Conservation (phyloP, 352 stramenopile species). For the Phytopythium boreale region DNA sequence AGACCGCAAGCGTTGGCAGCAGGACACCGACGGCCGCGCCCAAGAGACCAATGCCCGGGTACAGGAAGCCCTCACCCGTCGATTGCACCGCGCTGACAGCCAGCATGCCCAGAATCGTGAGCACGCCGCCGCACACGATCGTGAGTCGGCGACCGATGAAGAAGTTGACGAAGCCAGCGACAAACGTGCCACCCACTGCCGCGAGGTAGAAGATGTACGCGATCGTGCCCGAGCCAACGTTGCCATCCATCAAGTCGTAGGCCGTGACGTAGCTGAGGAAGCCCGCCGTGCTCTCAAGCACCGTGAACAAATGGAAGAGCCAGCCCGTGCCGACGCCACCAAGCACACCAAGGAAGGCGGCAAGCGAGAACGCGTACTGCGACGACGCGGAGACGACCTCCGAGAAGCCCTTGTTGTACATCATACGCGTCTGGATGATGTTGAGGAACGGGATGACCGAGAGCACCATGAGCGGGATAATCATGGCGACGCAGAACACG, state of each 20-base stretch:
- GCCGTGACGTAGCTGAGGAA: slow-evolving; percentile 79
- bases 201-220: slow-evolving; percentile 74
- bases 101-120: slow-evolving; percentile 71
- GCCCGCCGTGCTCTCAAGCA: slow-evolving; percentile 63
- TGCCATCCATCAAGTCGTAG: slow-evolving; percentile 65
- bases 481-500: slow-evolving; percentile 69
- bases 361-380: slow-evolving; percentile 83
- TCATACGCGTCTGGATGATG: slow-evolving; percentile 88
- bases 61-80: slow-evolving; percentile 48
- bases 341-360: slow-evolving; percentile 71
- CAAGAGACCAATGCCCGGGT: slow-evolving; percentile 62
- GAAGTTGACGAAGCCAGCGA: slow-evolving; percentile 56
- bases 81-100: slow-evolving; percentile 57
- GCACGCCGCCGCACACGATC: slow-evolving; percentile 65
- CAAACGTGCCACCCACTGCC: slow-evolving; percentile 42
- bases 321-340: slow-evolving; percentile 70
- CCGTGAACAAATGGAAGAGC: slow-evolving; percentile 79
- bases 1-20: slow-evolving; percentile 70
- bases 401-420: slow-evolving; percentile 90
- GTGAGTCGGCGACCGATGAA: slow-evolving; percentile 75
- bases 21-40: slow-evolving; percentile 58
- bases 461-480: slow-evolving; percentile 74
- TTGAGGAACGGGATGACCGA: slow-evolving; percentile 85
- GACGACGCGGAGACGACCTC: slow-evolving; percentile 82
- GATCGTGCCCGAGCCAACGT: slow-evolving; percentile 51